Conservation (phyloP, 805 yeast species). For the Candida germanica region DNA sequence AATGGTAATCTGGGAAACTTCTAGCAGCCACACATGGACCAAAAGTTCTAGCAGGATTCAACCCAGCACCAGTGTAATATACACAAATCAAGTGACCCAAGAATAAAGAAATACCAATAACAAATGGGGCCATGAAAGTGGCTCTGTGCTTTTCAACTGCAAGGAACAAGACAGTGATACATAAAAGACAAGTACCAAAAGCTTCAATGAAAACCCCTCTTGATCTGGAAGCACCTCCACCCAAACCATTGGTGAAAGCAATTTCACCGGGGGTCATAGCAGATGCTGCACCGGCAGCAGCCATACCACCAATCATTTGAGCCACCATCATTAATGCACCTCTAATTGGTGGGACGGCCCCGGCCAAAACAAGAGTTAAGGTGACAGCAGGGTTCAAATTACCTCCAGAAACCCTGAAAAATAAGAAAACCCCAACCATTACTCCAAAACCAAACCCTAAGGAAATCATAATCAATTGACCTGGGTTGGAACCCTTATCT, state of each 20-base stretch:
- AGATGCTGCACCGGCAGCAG: conserved; percentile 85
- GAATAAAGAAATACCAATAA: conserved; percentile 78
- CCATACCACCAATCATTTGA: conserved; percentile 83
- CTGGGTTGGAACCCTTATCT: conserved; percentile 52
- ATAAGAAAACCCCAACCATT: conserved; percentile 65
- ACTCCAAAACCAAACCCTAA: conserved; percentile 87
- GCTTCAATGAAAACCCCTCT: conserved; percentile 82
- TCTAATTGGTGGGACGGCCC: conserved; percentile 71
- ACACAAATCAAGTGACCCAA: conserved; percentile 79
- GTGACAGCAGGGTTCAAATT: conserved; percentile 89
- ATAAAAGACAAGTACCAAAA: conserved; percentile 70
- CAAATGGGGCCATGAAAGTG: conserved; percentile 76
- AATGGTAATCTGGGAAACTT: conserved; percentile 77
- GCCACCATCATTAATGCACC: conserved; percentile 62
- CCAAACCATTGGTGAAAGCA: conserved; percentile 66
- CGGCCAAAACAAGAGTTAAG: conserved; percentile 63
- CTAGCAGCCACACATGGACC: conserved; percentile 77
- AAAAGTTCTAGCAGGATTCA: conserved; percentile 85
- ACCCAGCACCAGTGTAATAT: conserved; percentile 86
- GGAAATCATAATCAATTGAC: conserved; percentile 72
- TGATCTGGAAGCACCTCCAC: conserved; percentile 66
- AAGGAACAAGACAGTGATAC: conserved; percentile 73
- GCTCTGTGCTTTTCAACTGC: conserved; percentile 81
- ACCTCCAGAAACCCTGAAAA: conserved; percentile 82
- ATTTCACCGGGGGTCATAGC: conserved; percentile 83